Evolutionary conservation across 2,329 filamentous ascomycete genomes (phyloP), one percentile per base, ranked within the genome.

Genomic region (Cladophialophora psammophila): DNA sequence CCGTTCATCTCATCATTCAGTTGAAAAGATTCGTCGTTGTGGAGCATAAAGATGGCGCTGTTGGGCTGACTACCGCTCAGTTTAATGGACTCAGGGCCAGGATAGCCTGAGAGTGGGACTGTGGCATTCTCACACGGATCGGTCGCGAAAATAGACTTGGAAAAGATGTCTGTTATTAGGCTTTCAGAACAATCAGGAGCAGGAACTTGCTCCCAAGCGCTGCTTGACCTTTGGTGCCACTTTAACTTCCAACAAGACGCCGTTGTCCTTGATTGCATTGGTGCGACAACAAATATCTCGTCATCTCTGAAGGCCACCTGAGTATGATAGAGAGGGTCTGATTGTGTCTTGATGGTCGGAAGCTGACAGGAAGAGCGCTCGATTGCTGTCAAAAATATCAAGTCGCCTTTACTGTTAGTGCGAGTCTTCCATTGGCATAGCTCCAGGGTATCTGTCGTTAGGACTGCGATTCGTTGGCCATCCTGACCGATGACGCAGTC

Each of bases 401-500:
- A 85, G 18, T 85, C 84, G n/a, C 83, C 83, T 32, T 56, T 63
- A 38, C 63, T 86, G 85, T 59, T 63, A 26, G 56, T 26, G 15
- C 69, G 56, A 36, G 88, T 81, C 34, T 89, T 86, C 84, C 92
- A 92, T 12, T 86, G 79, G 74, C 91, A 96, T 0, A 96, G 69
- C 35, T 90, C 86, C 31, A 97, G 80, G 1, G 86, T 87, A 15
- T 80, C 76, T 34, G 86, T 83, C 72, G 93, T 91, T 20, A 97
- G 81, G 8, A 96, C 86, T 3, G 89, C 92, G 75, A 98, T 84
- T 7, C 83, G 82, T 1, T 84, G 84, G 57, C 90, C 89, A 56
- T 85, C 84, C 13, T 82, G 83, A 58, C 88, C 90, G 71, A 97
- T 88, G 0, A 90, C 88, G 60, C 95, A 87, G 79, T 97, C 93